Conservation (phyloP, 768 basidiomycete species). For the Mycena crocata region DNA sequence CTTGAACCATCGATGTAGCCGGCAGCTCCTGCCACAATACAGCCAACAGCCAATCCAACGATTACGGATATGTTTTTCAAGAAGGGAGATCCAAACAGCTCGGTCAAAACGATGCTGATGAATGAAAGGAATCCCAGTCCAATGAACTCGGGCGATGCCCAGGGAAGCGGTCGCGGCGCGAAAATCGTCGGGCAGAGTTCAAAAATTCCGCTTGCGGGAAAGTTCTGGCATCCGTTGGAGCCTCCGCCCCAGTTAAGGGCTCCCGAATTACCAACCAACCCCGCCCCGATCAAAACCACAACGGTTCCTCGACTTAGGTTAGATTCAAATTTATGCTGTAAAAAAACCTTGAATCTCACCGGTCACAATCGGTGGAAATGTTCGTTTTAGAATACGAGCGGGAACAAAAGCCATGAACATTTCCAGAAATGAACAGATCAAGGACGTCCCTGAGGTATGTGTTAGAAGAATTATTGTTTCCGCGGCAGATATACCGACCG, state of each 20-base stretch:
- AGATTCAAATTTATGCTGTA: not conserved
- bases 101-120: conserved; percentile 77
- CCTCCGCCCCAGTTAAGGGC: conserved; percentile 89
- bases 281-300: conserved; percentile 83
- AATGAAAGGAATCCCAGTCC: conserved; percentile 35
- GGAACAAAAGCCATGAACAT: conserved; percentile 81
- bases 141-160: conserved; percentile 87
- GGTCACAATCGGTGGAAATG: conserved; percentile 87
- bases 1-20: conserved; percentile 79
- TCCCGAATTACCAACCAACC: conserved; percentile 79
- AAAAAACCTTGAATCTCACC: conserved; percentile 44
- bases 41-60: conserved; percentile 80
- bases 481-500: not conserved
- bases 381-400: conserved; percentile 66
- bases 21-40: conserved; percentile 81
- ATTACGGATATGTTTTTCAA: conserved; percentile 84
- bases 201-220: conserved; percentile 74
- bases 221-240: conserved; percentile 71
- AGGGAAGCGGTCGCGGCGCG: conserved; percentile 77
- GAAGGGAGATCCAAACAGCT: conserved; percentile 87
- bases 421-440: conserved; percentile 83
- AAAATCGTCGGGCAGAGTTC: conserved; percentile 75
- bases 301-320: conserved; percentile 58
- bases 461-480: not conserved
- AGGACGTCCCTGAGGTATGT: conserved; percentile 68